phyloP scores from a whole-genome alignment of 2,329 filamentous ascomycete species.

The Zasmidium cellare region DNA sequence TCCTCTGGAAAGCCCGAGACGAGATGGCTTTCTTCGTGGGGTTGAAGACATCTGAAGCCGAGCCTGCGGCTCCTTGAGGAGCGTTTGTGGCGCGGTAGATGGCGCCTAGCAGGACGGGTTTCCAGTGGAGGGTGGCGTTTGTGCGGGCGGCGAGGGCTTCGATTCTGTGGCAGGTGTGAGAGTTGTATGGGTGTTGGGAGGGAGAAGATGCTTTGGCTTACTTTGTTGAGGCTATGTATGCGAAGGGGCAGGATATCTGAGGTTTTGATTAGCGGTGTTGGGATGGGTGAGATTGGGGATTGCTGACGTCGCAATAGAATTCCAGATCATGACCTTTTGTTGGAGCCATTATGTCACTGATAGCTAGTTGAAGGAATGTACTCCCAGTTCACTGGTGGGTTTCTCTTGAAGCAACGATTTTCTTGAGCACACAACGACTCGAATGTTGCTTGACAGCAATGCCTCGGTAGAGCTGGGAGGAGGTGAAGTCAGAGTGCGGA shows the following conservation, averaged over 20 bases:
- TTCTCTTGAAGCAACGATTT: too few species aligned
- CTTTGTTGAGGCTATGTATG: constrained; percentile 26
- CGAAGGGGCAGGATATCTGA: constrained; percentile 23
- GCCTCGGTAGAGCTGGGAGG: background rate
- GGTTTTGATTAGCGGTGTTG: background rate
- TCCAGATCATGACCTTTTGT: constrained; percentile 14
- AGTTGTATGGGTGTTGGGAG: background rate
- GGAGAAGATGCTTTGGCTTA: constrained; percentile 1
- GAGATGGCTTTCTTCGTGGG: constrained; percentile 25
- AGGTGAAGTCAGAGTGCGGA: background rate
- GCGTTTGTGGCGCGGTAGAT: constrained; percentile 26
- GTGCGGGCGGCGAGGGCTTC: constrained; percentile 21
- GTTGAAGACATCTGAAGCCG: constrained; percentile 27
- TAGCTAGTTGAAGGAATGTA: too few species aligned
- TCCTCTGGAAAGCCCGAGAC: constrained; percentile 19
- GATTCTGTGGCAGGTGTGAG: constrained; percentile 12
- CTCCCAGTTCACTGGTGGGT: too few species aligned
- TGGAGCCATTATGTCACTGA: background rate
- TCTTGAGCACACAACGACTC: background rate
- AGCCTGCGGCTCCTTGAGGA: constrained; percentile 26
- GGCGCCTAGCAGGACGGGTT: constrained; percentile 26
- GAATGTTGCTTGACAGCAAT: background rate
- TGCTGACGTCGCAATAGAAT: constrained; percentile 25
- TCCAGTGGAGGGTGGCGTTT: constrained; percentile 17
- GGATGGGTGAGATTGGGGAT: background rate